Base-by-base conservation (phyloP, 31 red algal genomes). In the Endocladia muricata region DNA sequence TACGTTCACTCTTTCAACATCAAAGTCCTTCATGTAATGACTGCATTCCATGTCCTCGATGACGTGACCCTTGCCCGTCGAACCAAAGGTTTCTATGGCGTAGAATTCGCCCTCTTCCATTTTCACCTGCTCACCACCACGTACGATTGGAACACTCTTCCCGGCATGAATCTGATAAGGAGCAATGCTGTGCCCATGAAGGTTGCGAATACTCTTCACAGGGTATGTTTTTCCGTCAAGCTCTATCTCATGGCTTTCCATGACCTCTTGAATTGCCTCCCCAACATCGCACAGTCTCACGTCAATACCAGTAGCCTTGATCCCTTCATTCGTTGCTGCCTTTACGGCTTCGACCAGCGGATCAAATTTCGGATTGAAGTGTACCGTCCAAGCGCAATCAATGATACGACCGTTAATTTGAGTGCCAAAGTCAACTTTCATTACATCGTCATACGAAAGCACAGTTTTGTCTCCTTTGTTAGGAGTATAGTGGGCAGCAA, bases 51-150 rank as follows among this genome's bases (percentile, higher is more conserved):
- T 62, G 43, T 92, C 91, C 60, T 98, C 96, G 41, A 79, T 75
- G 41, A 98, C 92, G 65, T 88, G 88, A 6, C 87, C 96, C 19
- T 86, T 79, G 35, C 96, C 96, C 8, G 96, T 98, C 26, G 92
- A 95, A 7, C 96, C 96, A 77, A 98, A 98, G 26, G 96, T 98
- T 66, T 98, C 96, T 61, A 98, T 98, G 29, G 96, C 96, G 61
- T 95, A 98, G 61, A 98, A 91, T 66, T 98, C 96, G 37, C 87
- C 87, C 70, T 98, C 96, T 57, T 98, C 96, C 96, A 98, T 98
- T 37, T 92, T 95, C 15, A 72, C 70, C 51, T 86, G 68, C 19
- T 73, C 77, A 22, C 87, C 88, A 17, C 91, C 88, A 15, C 80
- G 77, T 41, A 98, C 96, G 52, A 98, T 98, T 29, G 96, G 96